These are phyloP conservation scores for Heterobasidion occidentale DNA, from an alignment of 1,284 basidiomycete genomes.

Conservation along the genomic window DNA sequence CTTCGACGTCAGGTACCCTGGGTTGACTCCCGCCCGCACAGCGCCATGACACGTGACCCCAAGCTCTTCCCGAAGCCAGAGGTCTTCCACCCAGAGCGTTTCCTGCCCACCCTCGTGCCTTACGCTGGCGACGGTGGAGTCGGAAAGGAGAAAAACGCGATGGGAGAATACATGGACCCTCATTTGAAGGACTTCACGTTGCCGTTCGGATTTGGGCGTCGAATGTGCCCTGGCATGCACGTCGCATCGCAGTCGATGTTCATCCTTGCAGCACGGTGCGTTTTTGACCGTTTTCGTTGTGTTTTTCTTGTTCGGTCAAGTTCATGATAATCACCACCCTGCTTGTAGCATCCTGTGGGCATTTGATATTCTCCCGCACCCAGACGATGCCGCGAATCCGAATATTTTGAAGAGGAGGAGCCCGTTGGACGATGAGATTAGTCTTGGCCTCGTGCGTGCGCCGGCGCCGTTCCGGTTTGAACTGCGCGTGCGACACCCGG, in stretches of 20 bases:
- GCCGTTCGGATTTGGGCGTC: conserved; percentile 15
- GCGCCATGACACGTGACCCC: conserved; percentile 6
- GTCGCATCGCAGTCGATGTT: conserved; percentile 15
- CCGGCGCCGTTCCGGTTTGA: conserved; percentile 7
- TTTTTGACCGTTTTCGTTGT: background rate
- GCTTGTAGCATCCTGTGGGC: conserved; percentile 10
- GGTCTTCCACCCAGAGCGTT: conserved; percentile 14
- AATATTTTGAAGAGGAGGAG: background rate
- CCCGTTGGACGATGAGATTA: background rate
- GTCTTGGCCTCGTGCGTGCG: background rate
- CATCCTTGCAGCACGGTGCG: conserved; percentile 12
- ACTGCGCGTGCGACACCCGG: conserved; percentile 2
- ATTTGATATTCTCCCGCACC: conserved; percentile 8
- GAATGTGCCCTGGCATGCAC: conserved; percentile 16
- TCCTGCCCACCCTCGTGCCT: conserved; percentile 2
- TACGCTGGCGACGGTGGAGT: background rate
- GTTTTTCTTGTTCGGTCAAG: background rate
- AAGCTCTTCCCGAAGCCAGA: conserved; percentile 8
- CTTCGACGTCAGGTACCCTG: background rate
- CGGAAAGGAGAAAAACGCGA: too few relatives aligned
- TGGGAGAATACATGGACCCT: conserved; percentile 2
- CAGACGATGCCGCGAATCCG: background rate
- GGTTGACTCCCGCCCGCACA: background rate
- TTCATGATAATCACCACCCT: background rate
- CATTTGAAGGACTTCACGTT: conserved; percentile 7